Base-by-base conservation (phyloP, 768 basidiomycete genomes). In the Termitomyces sp. region DNA sequence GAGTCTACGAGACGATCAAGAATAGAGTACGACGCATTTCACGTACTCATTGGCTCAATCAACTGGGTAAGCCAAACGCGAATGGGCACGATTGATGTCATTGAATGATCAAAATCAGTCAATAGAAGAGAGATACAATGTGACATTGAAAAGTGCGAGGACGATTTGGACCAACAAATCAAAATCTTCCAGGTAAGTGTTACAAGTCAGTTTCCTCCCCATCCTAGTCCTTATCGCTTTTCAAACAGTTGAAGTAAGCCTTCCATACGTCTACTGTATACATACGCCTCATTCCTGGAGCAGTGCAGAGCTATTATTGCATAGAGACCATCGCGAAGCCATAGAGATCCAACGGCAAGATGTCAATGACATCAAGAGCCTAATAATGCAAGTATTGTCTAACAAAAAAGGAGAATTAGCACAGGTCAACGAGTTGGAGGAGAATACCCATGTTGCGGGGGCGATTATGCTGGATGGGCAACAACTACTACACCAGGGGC, bases 391-490 rank as follows among this genome's bases (percentile, higher is more conserved):
- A 35, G 63, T 76, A 10, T 50, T 80, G 15, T 75, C 70, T 5
- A 73, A 60, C 36, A 68, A 66, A 33, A 23, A 18, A 7, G 66
- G 64, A 50, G 75, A 77, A 49, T 64, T 75, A 15, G 61, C 65
- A 36, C 64, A 68, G 18, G 70, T 79, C 3, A 66, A 69, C 22
- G 69, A 75, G 38, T 64, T 73, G 52, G 76, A 46, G 58, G 59
- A 23, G 69, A 72, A 38, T 2, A 70, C 74, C 25, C 69, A 64
- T 42, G 74, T 64, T 16, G 83, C 77, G 7, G 63, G 74, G 51
- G 64, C 69, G 5, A 67, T 85, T 35, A 84, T 85, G 84, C 71
- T 71, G 44, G 66, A 70, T 22, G 82, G 82, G 10, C 84, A 85
- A 68, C 68, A 69, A 63, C 81, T 79, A 59, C 9, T 56, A 13